Conservation (phyloP, 495 filamentous ascomycete genomes). For the Trichoderma gamsii region DNA sequence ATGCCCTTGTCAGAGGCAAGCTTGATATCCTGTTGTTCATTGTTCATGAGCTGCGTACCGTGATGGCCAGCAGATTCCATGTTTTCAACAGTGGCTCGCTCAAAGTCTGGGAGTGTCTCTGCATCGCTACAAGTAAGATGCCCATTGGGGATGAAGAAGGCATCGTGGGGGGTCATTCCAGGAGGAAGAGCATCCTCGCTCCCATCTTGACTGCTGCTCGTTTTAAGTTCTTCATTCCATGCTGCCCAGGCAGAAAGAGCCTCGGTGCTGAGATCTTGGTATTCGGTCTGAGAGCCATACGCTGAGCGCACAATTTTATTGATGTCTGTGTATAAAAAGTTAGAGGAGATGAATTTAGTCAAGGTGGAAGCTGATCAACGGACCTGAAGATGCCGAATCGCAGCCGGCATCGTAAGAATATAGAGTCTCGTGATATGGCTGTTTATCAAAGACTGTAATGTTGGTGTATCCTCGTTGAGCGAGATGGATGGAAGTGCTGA, state of each 20-base stretch:
- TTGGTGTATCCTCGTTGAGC: constrained; percentile 35
- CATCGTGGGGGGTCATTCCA: neutral
- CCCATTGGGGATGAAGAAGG: constrained; percentile 19
- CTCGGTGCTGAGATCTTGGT: constrained; percentile 39
- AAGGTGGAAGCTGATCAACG: neutral
- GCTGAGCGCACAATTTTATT: constrained; percentile 42
- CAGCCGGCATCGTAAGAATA: constrained; percentile 30
- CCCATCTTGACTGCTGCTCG: constrained; percentile 15
- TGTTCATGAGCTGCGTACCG: constrained; percentile 28
- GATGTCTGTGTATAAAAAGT: constrained; percentile 26
- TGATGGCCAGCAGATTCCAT: neutral
- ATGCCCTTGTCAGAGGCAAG: constrained; percentile 21
- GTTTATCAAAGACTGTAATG: constrained; percentile 39
- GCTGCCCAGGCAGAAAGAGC: constrained; percentile 32
- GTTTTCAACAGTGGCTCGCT: neutral
- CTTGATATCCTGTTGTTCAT: constrained; percentile 26
- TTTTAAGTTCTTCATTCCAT: constrained; percentile 37
- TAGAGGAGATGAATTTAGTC: neutral
- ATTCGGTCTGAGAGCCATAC: constrained; percentile 36
- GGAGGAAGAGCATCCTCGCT: neutral
- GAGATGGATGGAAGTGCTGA: constrained; percentile 37
- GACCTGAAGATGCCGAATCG: constrained; percentile 33
- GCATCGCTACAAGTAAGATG: constrained; percentile 1
- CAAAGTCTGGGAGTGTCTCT: neutral
- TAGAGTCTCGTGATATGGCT: constrained; percentile 31